Base-by-base conservation (phyloP, 2,329 filamentous ascomycete genomes). In the Fusarium sterilihyphosum region DNA sequence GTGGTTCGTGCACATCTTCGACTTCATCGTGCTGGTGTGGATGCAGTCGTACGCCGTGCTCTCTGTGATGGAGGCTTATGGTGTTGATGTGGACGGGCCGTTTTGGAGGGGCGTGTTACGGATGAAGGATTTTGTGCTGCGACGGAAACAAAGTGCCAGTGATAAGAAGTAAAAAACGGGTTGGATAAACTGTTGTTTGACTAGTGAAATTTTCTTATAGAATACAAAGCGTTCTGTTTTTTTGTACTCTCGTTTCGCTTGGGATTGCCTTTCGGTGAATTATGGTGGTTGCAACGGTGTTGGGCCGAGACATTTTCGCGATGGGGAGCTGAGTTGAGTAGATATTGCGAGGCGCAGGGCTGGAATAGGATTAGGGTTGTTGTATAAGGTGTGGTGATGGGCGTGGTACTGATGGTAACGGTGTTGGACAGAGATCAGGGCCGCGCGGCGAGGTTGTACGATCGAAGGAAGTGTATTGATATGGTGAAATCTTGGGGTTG, bases 1-100 rank as follows among this genome's bases (percentile, higher is more conserved):
- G 96, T 99, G 96, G 96, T 87, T 90, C 9, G 91, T 96, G 11
- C 95, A 98, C 85, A 87, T 95, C 52, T 70, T 94, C 40, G 92
- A 94, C 79, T 73, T 94, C 13, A 78, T 86, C 63, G 82, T 84
- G 4, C 43, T 86, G 5, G 52, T 84, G 11, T 79, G 77, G 20
- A 70, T 81, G 1, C 26, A 80, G 6, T 56, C 78, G 38, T 82
- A 81, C 64, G 58, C 70, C 3, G 60, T 76, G 3, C 70, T 82
- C 6, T 63, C 67, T 8, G 67, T 73, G 13, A 67, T 84, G 43
- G 77, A 80, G 26, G 71, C 73, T 0, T 70, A 47, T 0, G 84
- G 84, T 4, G 73, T 85, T 6, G 82, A 85, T 44, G 80, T 84
- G 17, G 83, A 84, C 60, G 76, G 61, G 53, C 54, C 63, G 26